Conservation (phyloP, 257 asterid genomes). For the Leptodermis oblonga region DNA sequence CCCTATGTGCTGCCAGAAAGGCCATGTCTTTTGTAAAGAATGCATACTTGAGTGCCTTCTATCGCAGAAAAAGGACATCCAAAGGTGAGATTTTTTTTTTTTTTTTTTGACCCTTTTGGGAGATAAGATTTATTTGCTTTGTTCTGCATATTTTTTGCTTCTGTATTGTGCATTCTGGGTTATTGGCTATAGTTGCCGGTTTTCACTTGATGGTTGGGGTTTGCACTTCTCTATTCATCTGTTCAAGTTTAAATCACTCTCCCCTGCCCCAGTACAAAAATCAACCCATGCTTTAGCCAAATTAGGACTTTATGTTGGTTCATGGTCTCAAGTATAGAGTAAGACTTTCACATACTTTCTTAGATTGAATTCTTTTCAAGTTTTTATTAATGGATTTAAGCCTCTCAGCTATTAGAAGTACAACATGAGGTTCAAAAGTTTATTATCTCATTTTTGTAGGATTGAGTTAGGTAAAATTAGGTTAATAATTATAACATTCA, state of each 20-base stretch:
- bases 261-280: too few species aligned
- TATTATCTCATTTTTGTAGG: background rate
- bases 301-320: too few species aligned
- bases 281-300: background rate
- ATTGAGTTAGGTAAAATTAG: constrained; percentile 1
- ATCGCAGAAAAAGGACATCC: constrained; percentile 86
- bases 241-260: too few species aligned
- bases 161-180: background rate
- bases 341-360: too few species aligned
- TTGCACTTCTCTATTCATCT: background rate
- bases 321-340: too few species aligned
- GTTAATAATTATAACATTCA: background rate
- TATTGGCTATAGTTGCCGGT: background rate
- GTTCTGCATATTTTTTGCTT: background rate
- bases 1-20: constrained; percentile 82
- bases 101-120: background rate
- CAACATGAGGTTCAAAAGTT: background rate
- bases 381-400: background rate
- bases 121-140: background rate
- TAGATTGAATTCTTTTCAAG: background rate
- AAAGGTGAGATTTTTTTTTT: constrained; percentile 38
- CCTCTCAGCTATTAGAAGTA: background rate
- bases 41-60: constrained; percentile 87
- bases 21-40: constrained; percentile 88
- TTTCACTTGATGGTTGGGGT: background rate